phyloP scores from a whole-genome alignment of 805 yeast genomes.

The Candida nonsorbophila region DNA sequence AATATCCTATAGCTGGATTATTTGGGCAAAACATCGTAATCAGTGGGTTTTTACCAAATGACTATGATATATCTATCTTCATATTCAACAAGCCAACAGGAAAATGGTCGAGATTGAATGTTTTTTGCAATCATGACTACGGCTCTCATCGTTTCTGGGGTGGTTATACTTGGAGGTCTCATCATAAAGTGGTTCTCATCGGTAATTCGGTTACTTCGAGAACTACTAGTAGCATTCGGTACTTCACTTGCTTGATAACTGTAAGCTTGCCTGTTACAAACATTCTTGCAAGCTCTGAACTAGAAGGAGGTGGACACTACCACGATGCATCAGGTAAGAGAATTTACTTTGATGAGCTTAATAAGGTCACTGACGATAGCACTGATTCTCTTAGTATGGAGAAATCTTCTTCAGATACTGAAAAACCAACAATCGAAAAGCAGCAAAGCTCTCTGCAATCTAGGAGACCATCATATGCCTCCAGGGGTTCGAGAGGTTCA shows the following conservation, averaged over 20 bases:
- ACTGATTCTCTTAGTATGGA: conserved; percentile 3
- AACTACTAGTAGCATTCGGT: conserved; percentile 44
- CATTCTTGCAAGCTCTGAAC: conserved; percentile 38
- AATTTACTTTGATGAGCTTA: conserved; percentile 8
- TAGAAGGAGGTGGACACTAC: conserved; percentile 25
- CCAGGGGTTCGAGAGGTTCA: conserved; percentile 7
- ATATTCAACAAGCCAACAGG: conserved; percentile 49
- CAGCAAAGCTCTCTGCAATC: conserved; percentile 6
- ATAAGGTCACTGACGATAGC: conserved; percentile 7
- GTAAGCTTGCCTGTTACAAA: conserved; percentile 55
- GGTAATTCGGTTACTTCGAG: conserved; percentile 47
- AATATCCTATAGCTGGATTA: conserved; percentile 54
- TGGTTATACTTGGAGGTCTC: conserved; percentile 72
- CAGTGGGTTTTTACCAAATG: conserved; percentile 51
- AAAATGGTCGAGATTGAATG: conserved; percentile 61
- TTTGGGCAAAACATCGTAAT: conserved; percentile 65
- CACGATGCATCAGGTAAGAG: conserved; percentile 13
- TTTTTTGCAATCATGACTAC: conserved; percentile 46
- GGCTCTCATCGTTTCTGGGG: conserved; percentile 61
- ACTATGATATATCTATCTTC: conserved; percentile 42
- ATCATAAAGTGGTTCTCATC: conserved; percentile 60
- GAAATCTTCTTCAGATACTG: conserved; percentile 2
- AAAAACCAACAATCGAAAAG: neutral
- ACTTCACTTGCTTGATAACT: conserved; percentile 43
- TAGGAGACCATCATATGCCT: conserved; percentile 8